These are phyloP conservation scores for Jacaranda mimosifolia DNA, from an alignment of 257 asterid genomes.

Conservation along the genomic window DNA sequence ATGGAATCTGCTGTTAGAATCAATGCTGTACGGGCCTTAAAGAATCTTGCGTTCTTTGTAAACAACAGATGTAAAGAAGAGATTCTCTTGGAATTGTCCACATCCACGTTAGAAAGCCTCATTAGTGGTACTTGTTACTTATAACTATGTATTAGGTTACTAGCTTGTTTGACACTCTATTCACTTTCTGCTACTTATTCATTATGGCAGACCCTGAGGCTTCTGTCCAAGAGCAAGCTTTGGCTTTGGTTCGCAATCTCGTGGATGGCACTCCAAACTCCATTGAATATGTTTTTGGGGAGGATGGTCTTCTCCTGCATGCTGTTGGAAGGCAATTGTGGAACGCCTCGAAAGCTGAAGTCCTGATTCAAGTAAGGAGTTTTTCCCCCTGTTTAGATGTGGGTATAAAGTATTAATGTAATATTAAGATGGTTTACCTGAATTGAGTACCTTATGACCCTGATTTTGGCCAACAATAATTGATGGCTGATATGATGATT, in stretches of 20 bases:
- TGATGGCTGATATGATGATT: no score
- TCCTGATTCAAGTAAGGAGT: slow-evolving; percentile 74
- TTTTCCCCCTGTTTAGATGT: slow-evolving; percentile 13
- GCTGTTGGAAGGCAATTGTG: slow-evolving; percentile 76
- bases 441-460: no score
- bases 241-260: slow-evolving; percentile 81
- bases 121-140: slow-evolving; percentile 64
- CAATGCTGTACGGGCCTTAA: slow-evolving; percentile 78
- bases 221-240: slow-evolving; percentile 87
- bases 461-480: no score
- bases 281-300: slow-evolving; percentile 69
- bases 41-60: slow-evolving; percentile 81
- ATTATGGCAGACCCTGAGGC: slow-evolving; percentile 77
- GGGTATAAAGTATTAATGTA: slow-evolving; percentile 5
- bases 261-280: slow-evolving; percentile 77
- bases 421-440: neutral
- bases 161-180: slow-evolving; percentile 24
- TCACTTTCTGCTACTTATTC: slow-evolving; percentile 35
- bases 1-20: slow-evolving; percentile 78
- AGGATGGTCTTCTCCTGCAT: slow-evolving; percentile 67
- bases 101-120: slow-evolving; percentile 71
- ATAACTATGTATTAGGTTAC: neutral
- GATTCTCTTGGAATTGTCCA: slow-evolving; percentile 73
- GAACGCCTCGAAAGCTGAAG: slow-evolving; percentile 66
- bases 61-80: slow-evolving; percentile 77